Evolutionary conservation across 768 basidiomycete genomes (phyloP).

Genomic region (Clathrus columnatus): DNA sequence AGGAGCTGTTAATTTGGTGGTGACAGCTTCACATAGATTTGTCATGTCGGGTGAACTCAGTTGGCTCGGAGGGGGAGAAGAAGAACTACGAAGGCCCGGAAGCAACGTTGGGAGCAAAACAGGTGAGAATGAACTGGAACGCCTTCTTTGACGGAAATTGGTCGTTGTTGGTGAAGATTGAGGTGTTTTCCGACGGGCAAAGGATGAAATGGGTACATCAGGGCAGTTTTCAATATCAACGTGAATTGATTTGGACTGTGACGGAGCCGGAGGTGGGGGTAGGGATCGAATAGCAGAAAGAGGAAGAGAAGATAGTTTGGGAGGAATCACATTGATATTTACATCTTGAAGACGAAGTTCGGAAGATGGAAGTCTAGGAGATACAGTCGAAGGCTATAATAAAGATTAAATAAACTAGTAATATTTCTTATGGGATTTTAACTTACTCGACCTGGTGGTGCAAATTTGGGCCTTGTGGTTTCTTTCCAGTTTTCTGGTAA

Average conservation of each 20-base stretch:
- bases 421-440: neutral
- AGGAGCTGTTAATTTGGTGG: neutral
- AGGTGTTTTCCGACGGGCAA: slow-evolving; percentile 72
- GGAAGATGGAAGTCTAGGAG: neutral
- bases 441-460: neutral
- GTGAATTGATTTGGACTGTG: neutral
- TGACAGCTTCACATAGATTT: neutral
- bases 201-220: slow-evolving; percentile 57
- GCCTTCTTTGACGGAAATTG: slow-evolving; percentile 38
- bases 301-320: neutral
- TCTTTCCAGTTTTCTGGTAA: neutral
- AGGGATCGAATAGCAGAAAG: neutral
- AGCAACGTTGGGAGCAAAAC: slow-evolving; percentile 62
- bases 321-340: neutral
- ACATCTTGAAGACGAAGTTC: neutral
- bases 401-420: neutral
- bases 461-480: neutral
- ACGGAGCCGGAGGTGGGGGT: neutral
- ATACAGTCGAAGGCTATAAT: slow-evolving; percentile 3
- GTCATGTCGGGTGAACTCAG: neutral
- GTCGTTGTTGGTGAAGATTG: slow-evolving; percentile 63
- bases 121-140: slow-evolving; percentile 31
- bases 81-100: slow-evolving; percentile 14
- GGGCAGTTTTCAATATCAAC: slow-evolving; percentile 1
- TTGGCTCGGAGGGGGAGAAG: neutral